phyloP scores from a whole-genome alignment of 2,329 filamentous ascomycete species.

The Madurella mycetomatis region DNA sequence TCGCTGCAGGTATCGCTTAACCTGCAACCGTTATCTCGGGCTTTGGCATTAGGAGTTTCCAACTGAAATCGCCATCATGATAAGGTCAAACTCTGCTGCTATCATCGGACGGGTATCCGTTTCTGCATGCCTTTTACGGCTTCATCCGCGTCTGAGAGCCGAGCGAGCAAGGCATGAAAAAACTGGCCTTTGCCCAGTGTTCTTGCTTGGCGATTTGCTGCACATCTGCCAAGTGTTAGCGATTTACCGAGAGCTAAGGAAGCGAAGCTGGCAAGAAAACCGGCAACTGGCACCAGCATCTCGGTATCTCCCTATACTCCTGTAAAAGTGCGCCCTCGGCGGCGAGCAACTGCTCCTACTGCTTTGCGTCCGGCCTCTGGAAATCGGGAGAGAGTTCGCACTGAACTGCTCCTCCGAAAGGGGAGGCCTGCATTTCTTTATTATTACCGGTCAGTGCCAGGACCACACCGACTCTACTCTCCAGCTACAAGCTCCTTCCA shows the following conservation, averaged over 20 bases:
- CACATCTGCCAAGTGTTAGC: not conserved
- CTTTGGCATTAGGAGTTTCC: slow-evolving; percentile 36
- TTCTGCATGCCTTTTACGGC: slow-evolving; percentile 13
- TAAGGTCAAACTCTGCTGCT: slow-evolving; percentile 29
- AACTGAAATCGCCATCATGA: slow-evolving; percentile 31
- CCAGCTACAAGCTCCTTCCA: not conserved
- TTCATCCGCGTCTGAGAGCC: slow-evolving; percentile 8
- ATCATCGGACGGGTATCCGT: slow-evolving; percentile 19
- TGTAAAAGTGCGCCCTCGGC: too few relatives aligned
- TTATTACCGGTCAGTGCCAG: not conserved
- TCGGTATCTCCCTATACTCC: not conserved
- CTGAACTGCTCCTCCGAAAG: too few relatives aligned
- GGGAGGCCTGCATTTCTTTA: not conserved
- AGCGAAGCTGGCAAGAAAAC: not conserved
- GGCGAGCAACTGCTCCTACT: too few relatives aligned
- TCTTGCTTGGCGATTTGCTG: slow-evolving; percentile 1
- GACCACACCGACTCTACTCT: not conserved
- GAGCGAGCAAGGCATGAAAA: not conserved
- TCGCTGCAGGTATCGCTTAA: slow-evolving; percentile 17
- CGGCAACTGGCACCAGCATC: not conserved
- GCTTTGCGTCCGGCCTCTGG: too few relatives aligned
- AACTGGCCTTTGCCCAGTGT: not conserved
- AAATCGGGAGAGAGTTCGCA: too few relatives aligned
- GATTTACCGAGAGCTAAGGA: slow-evolving; percentile 2
- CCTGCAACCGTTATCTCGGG: slow-evolving; percentile 25